Base-by-base conservation (phyloP, 2,329 filamentous ascomycete species). In the Capronia americana region DNA sequence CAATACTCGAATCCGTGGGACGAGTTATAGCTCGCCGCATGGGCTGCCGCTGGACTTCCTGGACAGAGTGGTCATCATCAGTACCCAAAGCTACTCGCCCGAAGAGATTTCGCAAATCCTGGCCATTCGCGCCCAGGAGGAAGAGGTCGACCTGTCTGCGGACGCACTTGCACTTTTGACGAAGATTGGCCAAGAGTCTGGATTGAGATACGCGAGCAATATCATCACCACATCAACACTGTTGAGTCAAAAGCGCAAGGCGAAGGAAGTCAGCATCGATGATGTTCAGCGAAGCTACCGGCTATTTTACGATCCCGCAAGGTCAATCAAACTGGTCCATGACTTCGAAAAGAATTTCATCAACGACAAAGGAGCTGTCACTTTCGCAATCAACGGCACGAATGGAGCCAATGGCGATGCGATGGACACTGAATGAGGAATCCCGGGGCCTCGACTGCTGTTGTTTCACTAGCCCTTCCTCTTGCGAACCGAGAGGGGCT, bases 181-280 rank as follows among this genome's bases (percentile, higher is more conserved):
- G 69, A 98, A 98, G 84, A 96, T 98, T 74, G 95, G 93, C 32
- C 87, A 93, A 75, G 95, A 99, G 79, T 90, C 93, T 1, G 94
- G 94, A 26, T 84, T 99, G 58, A 87, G 95, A 73, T 99, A 99
- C 77, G 94, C 93, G n/a, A 96, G 92, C 82, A 97, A 99, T 77
- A 88, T 99, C 63, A 97, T 99, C 79, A 96, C 92, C 24, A 97
- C 95, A 1, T 95, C 92, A 4, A 91, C 96, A 78, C 86, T 99
- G 53, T 86, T 98, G 57, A 88, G 88, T 69, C 88, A 91, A 74
- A 98, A 97, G 85, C 88, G 93, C 71, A 90, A 89, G 75, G 90
- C 90, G 17, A 92, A 92, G 79, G 90, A 94, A 75, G 92, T 99
- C 56, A 87, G 86, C 64, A 86, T 97, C 65, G 88, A 92, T 63